A percentile compares a stretch with the other conserved stretches of the same genome.
phyloP scores from a whole-genome alignment of 495 filamentous ascomycete species.

The Talaromyces stipitatus region DNA sequence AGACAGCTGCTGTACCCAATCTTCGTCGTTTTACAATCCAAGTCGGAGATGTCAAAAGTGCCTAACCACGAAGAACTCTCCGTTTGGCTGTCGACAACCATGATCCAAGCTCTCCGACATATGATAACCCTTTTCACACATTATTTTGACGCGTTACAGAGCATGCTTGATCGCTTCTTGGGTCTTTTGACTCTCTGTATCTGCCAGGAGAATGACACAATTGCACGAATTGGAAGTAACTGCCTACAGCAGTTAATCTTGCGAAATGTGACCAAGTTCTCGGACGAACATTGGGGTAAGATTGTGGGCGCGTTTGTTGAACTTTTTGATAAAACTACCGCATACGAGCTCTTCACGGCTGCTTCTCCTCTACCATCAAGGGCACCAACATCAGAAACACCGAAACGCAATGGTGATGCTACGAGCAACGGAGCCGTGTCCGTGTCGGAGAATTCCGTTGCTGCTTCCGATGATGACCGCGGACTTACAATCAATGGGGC shows the following conservation, averaged over 20 bases:
- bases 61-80: conserved; percentile 91
- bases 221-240: conserved; percentile 95
- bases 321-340: conserved; percentile 89
- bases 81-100: conserved; percentile 98
- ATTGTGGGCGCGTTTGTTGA: conserved; percentile 94
- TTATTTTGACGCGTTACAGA: conserved; percentile 90
- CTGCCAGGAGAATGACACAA: conserved; percentile 98
- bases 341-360: conserved; percentile 87
- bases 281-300: conserved; percentile 79
- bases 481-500: conserved; percentile 52
- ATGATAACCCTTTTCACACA: conserved; percentile 99
- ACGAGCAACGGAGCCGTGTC: conserved; percentile 20
- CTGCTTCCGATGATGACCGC: conserved; percentile 14
- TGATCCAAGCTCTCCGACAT: conserved; percentile 96
- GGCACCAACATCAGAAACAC: conserved; percentile 14
- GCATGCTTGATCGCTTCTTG: conserved; percentile 93
- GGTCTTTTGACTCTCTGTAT: conserved; percentile 93
- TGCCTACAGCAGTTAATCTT: conserved; percentile 93
- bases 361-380: conserved; percentile 49
- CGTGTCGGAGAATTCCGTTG: conserved; percentile 11
- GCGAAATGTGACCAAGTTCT: conserved; percentile 90
- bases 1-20: conserved; percentile 93
- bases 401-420: conserved; percentile 27
- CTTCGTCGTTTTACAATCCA: conserved; percentile 94
- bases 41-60: conserved; percentile 90